phyloP scores from a whole-genome alignment of 306 rosid genomes.

The Begonia peltatifolia region DNA sequence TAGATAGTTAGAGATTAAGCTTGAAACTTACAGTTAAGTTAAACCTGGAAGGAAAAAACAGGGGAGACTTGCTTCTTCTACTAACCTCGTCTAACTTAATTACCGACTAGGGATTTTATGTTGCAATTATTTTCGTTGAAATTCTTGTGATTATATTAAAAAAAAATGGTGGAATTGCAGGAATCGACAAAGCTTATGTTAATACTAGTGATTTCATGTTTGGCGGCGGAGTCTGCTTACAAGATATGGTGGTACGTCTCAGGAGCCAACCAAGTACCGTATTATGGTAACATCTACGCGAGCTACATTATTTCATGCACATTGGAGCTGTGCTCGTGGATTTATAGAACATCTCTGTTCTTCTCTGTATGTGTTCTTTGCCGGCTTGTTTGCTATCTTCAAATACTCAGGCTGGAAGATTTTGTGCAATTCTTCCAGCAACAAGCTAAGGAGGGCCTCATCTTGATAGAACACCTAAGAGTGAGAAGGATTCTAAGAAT shows the following conservation, averaged over 20 bases:
- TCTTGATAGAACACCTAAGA: constrained; percentile 55
- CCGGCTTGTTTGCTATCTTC: constrained; percentile 58
- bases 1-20: too few species aligned
- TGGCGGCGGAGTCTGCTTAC: constrained; percentile 47
- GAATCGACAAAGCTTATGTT: constrained; percentile 40
- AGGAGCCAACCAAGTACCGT: constrained; percentile 48
- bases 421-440: constrained; percentile 47
- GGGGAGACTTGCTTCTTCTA: too few species aligned
- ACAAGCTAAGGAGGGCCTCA: constrained; percentile 50
- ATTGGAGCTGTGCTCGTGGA: constrained; percentile 75
- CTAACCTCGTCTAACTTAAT: too few species aligned
- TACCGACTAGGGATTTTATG: too few species aligned
- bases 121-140: too few species aligned
- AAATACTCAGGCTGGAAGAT: constrained; percentile 54
- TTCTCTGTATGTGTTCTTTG: constrained; percentile 65
- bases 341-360: constrained; percentile 65
- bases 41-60: too few species aligned
- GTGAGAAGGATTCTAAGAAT: constrained; percentile 40
- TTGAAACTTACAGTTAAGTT: too few species aligned
- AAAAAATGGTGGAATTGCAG: constrained; percentile 22
- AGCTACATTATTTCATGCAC: constrained; percentile 35
- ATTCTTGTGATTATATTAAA: too few species aligned
- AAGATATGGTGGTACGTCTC: constrained; percentile 86
- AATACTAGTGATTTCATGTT: constrained; percentile 42
- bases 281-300: constrained; percentile 38